Percentiles rank a stretch among this genome's conserved stretches.
Conservation (phyloP, 768 basidiomycete genomes). For the Pholiota conissans region DNA sequence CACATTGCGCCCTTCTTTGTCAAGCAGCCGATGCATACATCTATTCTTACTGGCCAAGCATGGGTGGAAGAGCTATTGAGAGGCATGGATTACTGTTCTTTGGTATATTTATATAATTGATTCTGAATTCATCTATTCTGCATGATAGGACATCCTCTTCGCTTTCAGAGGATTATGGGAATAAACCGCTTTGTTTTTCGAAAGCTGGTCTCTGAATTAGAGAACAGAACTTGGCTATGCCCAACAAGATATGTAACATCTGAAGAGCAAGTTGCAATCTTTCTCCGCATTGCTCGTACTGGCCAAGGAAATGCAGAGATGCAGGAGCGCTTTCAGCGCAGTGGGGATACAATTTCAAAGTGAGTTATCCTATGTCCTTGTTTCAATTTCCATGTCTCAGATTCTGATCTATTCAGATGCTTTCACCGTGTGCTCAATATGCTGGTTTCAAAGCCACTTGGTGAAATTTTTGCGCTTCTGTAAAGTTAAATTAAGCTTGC, state of each 20-base stretch:
- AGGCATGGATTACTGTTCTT: too few relatives aligned
- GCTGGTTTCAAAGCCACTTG: slow-evolving; percentile 16
- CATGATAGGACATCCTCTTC: slow-evolving; percentile 18
- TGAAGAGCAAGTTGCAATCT: slow-evolving; percentile 39
- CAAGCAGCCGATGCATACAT: slow-evolving; percentile 21
- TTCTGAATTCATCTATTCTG: too few relatives aligned
- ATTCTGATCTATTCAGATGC: too few relatives aligned
- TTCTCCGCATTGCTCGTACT: slow-evolving; percentile 28
- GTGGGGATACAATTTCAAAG: slow-evolving; percentile 39
- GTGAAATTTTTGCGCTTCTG: too few relatives aligned
- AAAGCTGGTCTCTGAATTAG: slow-evolving; percentile 23
- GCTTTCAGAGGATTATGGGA: slow-evolving; percentile 24
- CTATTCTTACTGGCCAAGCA: slow-evolving; percentile 20
- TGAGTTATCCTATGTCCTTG: too few relatives aligned
- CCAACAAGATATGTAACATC: slow-evolving; percentile 23
- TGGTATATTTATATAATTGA: too few relatives aligned
- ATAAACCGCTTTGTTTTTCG: slow-evolving; percentile 27
- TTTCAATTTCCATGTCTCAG: too few relatives aligned
- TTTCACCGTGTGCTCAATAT: slow-evolving; percentile 20
- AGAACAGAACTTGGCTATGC: slow-evolving; percentile 13
- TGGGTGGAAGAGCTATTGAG: slow-evolving; percentile 25
- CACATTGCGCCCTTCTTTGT: slow-evolving; percentile 12
- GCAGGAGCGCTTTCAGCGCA: too few relatives aligned
- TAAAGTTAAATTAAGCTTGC: too few relatives aligned
- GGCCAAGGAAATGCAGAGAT: too few relatives aligned